These are phyloP conservation scores for Dactylellina leptospora DNA, from an alignment of 2,329 filamentous ascomycete genomes.

Conservation along the genomic window DNA sequence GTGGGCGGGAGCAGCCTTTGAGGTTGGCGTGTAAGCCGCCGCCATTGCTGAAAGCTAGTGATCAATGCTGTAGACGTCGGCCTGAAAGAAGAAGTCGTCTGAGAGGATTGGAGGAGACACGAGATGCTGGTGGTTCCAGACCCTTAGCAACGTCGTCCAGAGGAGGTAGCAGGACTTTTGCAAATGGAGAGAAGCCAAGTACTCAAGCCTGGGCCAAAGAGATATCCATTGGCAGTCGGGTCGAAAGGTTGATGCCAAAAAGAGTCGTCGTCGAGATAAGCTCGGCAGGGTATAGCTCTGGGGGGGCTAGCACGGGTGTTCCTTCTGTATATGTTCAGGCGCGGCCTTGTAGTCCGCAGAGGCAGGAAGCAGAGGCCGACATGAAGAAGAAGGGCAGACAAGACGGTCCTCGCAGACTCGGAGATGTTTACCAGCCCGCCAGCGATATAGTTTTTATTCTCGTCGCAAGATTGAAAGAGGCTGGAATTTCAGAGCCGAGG, in stretches of 20 bases:
- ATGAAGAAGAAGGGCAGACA: conserved; percentile 11
- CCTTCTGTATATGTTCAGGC: conserved; percentile 36
- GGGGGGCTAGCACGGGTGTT: conserved; percentile 12
- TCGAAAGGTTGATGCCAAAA: neutral
- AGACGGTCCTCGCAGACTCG: neutral
- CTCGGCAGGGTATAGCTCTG: conserved; percentile 6
- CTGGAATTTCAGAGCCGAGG: conserved; percentile 42
- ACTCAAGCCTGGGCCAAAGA: neutral
- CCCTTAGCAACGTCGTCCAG: too few relatives aligned
- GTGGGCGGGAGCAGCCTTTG: conserved; percentile 40
- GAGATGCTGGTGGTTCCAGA: too few relatives aligned
- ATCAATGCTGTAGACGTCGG: conserved; percentile 6
- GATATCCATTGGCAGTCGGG: conserved; percentile 13
- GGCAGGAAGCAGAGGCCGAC: conserved; percentile 22
- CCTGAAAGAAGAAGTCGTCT: conserved; percentile 3
- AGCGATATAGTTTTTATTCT: neutral
- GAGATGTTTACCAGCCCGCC: conserved; percentile 34
- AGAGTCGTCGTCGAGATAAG: conserved; percentile 4
- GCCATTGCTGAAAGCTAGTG: conserved; percentile 26
- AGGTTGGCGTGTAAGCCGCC: conserved; percentile 44
- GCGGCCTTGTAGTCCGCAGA: neutral
- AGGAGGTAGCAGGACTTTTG: too few relatives aligned
- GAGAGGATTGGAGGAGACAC: neutral
- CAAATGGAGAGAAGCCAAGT: conserved; percentile 19
- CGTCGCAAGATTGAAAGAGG: conserved; percentile 10